Conservation (phyloP, 257 asterid species). For the Petunia axillaris region DNA sequence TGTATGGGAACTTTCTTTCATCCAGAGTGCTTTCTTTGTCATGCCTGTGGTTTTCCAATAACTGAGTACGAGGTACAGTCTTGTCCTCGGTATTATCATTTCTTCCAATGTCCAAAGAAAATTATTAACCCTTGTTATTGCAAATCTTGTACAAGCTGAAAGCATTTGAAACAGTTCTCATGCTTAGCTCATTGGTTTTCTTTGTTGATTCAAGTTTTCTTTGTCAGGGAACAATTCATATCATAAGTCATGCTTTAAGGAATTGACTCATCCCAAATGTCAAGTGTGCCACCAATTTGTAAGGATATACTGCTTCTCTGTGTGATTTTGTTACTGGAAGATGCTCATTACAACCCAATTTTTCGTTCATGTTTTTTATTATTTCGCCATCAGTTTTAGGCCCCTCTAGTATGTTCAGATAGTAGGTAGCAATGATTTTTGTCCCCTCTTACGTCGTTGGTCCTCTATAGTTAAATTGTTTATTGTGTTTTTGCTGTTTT, state of each 20-base stretch:
- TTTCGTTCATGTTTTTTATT: neutral
- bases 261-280: slow-evolving; percentile 91
- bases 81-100: neutral
- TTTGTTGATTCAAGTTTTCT: slow-evolving; percentile 79
- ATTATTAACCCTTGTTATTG: neutral
- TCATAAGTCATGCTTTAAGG: slow-evolving; percentile 93
- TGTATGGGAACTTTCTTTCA: slow-evolving; percentile 88
- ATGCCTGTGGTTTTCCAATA: slow-evolving; percentile 69
- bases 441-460: neutral
- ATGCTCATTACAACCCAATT: neutral
- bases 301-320: slow-evolving; percentile 32
- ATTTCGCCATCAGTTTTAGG: neutral
- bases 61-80: slow-evolving; percentile 76
- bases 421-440: neutral
- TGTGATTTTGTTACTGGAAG: slow-evolving; percentile 3
- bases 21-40: slow-evolving; percentile 88
- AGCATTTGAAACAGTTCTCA: neutral
- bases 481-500: neutral
- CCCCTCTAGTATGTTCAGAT: neutral
- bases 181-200: slow-evolving; percentile 44
- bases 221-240: slow-evolving; percentile 77
- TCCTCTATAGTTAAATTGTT: neutral
- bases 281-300: slow-evolving; percentile 93
- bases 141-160: neutral
- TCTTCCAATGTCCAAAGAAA: neutral